Conservation (phyloP, 805 yeast species). For the Nakazawaea anatomiae region DNA sequence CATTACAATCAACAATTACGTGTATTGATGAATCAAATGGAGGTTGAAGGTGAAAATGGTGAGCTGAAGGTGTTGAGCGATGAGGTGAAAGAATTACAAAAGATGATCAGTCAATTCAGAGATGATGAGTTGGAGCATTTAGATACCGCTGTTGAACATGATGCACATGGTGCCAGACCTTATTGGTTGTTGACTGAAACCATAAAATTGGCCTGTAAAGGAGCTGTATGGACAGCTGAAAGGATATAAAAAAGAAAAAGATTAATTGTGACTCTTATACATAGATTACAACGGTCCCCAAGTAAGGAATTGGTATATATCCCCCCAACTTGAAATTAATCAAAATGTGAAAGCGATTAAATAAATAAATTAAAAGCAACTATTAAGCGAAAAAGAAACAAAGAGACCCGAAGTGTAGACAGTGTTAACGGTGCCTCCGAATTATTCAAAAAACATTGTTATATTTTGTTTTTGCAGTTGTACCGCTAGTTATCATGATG, state of each 20-base stretch:
- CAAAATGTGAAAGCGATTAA: too few relatives aligned
- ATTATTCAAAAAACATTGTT: too few relatives aligned
- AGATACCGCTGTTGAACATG: constrained; percentile 88
- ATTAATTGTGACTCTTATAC: too few relatives aligned
- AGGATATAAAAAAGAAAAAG: constrained; percentile 37
- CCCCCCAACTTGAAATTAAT: background rate
- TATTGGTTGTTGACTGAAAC: constrained; percentile 84
- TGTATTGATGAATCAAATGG: constrained; percentile 61
- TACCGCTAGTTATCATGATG: too few relatives aligned
- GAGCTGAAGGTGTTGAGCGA: constrained; percentile 28
- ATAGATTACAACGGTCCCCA: too few relatives aligned
- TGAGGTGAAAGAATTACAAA: constrained; percentile 54
- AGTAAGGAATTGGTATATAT: too few relatives aligned
- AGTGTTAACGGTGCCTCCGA: too few relatives aligned
- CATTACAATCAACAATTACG: constrained; percentile 91
- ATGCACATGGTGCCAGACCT: constrained; percentile 90
- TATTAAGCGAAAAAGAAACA: too few relatives aligned
- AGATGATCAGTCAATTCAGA: constrained; percentile 67
- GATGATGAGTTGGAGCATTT: constrained; percentile 95
- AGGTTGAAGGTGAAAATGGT: constrained; percentile 31
- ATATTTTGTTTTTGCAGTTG: too few relatives aligned
- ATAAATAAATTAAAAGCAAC: background rate
- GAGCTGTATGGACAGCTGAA: constrained; percentile 92
- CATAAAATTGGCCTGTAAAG: constrained; percentile 74
- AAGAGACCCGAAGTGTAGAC: too few relatives aligned